Base-by-base conservation (phyloP, 495 filamentous ascomycete genomes). In the Massariosphaeria phaeospora region DNA sequence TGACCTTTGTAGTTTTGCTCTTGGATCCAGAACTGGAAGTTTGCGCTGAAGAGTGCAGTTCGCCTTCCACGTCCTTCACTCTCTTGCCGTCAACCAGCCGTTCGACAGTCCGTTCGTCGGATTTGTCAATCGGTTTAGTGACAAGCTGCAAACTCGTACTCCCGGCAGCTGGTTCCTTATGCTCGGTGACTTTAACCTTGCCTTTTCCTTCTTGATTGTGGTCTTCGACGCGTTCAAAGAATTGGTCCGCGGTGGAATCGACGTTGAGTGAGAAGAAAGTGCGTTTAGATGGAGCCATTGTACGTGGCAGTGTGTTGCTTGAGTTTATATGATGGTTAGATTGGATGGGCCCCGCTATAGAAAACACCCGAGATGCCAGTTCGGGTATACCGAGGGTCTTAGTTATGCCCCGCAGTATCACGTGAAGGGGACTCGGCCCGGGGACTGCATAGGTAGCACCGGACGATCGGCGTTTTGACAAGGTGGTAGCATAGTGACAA, bases 191-290 rank as follows among this genome's bases (percentile, higher is more conserved):
- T 33, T 24, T 59, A 10, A 39, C 24, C 36, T 18, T 59, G 8
- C 29, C 24, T 34, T 52, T 52, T 12, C 38, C 27, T 3, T 40
- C 26, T 41, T 52, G 29, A 27, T 52, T 40, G 7, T 36, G 39
- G 31, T 40, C 15, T 31, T 59, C 48, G 23, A 52, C 24, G 23
- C 39, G 26, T 30, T 57, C 26, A 31, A 31, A 59, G 34, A 53
- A 7, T 39, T 43, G 25, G 20, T 53, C 56, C 1, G 49, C 24
- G 15, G 48, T 33, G 13, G 42, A 42, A 23, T 59, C 49, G 21
- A 59, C 17, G 35, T 59, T 59, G 31, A 59, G 42, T 10, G 42
- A 40, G 34, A 59, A 59, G 25, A 48, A 8, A 2, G 50, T 44
- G 24, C 56, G 48, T 34, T 53, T 59, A 15, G 54, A 44, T 17